Base-by-base conservation (phyloP, 192 early-diverging fungal genomes). In the Phlyctochytrium arcticum region DNA sequence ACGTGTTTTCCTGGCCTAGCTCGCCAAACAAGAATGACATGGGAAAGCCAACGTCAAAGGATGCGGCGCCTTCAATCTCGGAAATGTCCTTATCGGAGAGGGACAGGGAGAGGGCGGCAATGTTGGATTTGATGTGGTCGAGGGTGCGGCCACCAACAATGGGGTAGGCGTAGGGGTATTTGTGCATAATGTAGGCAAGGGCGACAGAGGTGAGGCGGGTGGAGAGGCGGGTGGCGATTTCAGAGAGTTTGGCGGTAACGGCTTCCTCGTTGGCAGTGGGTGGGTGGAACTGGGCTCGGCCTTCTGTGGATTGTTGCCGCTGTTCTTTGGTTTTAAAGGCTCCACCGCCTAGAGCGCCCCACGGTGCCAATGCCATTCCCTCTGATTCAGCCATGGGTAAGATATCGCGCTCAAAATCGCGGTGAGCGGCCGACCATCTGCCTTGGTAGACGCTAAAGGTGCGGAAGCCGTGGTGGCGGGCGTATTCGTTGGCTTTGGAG, bases 371-470 rank as follows among this genome's bases (percentile, higher is more conserved):
- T 10, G 66, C 66, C 59, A 73, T 48, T 15, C 67, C 67, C 23
- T 62, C 58, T 21, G 39, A n/a, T 36, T 39, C 17, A 8, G 37
- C 36, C 71, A 73, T 73, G 34, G 71, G 71, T 5, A 73, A 26
- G 46, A 73, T 73, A 37, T 73, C 71, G 15, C 65, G 48, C 23
- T 73, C 71, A 49, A 73, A 70, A 33, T 73, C 71, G 5, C 71
- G 47, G 4, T 55, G 6, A 34, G 35, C 62, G n/a, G 63, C 36
- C 35, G 62, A 70, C 71, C 71, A 73, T 54, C 48, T 60, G 29
- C 71, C 71, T 56, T 73, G 71, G 42, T 73, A 73, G n/a, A 73
- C 48, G 27, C 54, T 58, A 58, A 73, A 63, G 12, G 46, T 66
- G 15, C 59, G 15, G 10, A 64, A 36, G 5, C n/a, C 51, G 23